These are phyloP conservation scores for Xylariaceae sp. DNA, from an alignment of 2,329 filamentous ascomycete genomes.

Conservation along the genomic window DNA sequence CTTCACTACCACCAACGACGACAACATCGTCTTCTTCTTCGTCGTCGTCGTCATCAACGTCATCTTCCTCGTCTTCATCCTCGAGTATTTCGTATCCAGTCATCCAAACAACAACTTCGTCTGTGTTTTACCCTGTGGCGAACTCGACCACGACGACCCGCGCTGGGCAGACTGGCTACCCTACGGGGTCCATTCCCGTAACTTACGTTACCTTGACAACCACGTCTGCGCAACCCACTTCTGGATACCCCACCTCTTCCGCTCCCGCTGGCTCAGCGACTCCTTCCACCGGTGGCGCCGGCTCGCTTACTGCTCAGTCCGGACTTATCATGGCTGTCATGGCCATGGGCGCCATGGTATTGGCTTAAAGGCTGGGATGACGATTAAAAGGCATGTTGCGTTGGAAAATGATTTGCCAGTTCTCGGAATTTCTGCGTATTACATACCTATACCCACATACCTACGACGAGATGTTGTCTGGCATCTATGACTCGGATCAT, in stretches of 20 bases:
- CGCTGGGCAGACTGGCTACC: slow-evolving; percentile 21
- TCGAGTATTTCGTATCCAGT: slow-evolving; percentile 14
- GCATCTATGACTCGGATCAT: slow-evolving; percentile 1
- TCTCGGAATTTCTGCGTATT: background rate
- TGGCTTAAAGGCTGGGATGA: slow-evolving; percentile 17
- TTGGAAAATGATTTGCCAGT: background rate
- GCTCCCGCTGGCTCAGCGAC: slow-evolving; percentile 13
- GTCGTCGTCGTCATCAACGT: slow-evolving; percentile 9
- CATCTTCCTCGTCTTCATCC: slow-evolving; percentile 5
- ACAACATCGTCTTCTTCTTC: slow-evolving; percentile 16
- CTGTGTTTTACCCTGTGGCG: slow-evolving; percentile 18
- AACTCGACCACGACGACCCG: slow-evolving; percentile 19
- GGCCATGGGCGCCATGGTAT: slow-evolving; percentile 24
- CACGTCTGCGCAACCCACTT: slow-evolving; percentile 11
- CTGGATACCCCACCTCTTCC: slow-evolving; percentile 1
- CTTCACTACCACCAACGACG: no score
- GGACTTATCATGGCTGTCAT: slow-evolving; percentile 25
- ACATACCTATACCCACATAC: background rate
- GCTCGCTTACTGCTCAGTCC: slow-evolving; percentile 21
- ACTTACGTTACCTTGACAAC: slow-evolving; percentile 15
- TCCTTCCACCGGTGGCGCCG: slow-evolving; percentile 20
- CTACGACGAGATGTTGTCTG: slow-evolving; percentile 2
- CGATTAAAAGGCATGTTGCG: background rate
- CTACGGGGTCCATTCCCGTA: slow-evolving; percentile 18
- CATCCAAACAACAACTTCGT: slow-evolving; percentile 11